A percentile compares a stretch with the other conserved stretches of the same genome.
These are phyloP conservation scores for Termitomyces heimii DNA, from an alignment of 768 basidiomycete genomes.

Conservation along the genomic window DNA sequence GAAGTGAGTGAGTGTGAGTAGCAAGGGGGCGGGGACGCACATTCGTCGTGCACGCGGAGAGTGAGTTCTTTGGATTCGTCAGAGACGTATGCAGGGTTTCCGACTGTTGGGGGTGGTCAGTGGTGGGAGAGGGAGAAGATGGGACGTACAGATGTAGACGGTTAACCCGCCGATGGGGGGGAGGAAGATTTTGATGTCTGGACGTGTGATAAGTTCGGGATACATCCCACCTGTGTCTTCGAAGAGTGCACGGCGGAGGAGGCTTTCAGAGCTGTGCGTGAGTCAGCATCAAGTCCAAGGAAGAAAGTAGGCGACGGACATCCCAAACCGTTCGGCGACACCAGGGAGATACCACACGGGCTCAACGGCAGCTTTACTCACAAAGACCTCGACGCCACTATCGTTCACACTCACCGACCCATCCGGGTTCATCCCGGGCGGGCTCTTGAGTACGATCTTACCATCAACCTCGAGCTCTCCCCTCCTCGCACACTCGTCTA, in stretches of 20 bases:
- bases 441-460: slow-evolving; percentile 69
- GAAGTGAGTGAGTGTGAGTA: too few species aligned
- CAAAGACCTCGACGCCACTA: slow-evolving; percentile 80
- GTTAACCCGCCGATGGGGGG: slow-evolving; percentile 92
- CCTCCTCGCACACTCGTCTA: slow-evolving; percentile 73
- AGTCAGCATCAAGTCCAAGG: neutral
- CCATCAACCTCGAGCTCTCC: slow-evolving; percentile 79
- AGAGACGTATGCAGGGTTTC: slow-evolving; percentile 71
- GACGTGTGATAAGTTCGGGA: slow-evolving; percentile 91
- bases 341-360: slow-evolving; percentile 96
- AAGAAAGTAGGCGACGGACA: slow-evolving; percentile 42
- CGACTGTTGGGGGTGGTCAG: slow-evolving; percentile 42
- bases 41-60: slow-evolving; percentile 91
- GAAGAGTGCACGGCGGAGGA: slow-evolving; percentile 87
- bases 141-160: slow-evolving; percentile 76
- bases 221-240: slow-evolving; percentile 97
- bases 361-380: slow-evolving; percentile 93
- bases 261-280: slow-evolving; percentile 60
- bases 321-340: slow-evolving; percentile 89
- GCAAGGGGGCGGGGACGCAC: slow-evolving; percentile 31
- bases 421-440: slow-evolving; percentile 57
- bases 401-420: slow-evolving; percentile 49
- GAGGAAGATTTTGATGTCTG: slow-evolving; percentile 93
- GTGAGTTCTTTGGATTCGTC: slow-evolving; percentile 80
- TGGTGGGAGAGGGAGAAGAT: neutral